Conservation (phyloP, 495 filamentous ascomycete genomes). For the Xylaria cubensis region DNA sequence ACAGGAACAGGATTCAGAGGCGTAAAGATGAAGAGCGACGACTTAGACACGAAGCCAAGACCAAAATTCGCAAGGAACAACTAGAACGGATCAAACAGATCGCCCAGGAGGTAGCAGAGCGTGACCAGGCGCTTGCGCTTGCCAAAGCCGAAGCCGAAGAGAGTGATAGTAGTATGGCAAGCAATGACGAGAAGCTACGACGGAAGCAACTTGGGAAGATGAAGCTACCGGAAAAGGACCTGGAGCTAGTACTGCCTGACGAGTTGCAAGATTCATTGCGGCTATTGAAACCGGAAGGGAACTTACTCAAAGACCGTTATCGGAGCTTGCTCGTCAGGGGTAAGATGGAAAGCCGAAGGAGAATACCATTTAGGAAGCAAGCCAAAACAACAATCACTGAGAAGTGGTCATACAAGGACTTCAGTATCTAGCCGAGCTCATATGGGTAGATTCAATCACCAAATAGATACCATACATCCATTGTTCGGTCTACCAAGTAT, state of each 20-base stretch:
- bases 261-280: conserved; percentile 92
- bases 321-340: conserved; percentile 85
- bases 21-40: conserved; percentile 84
- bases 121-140: conserved; percentile 45
- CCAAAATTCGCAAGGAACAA: conserved; percentile 74
- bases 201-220: conserved; percentile 78
- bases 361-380: conserved; percentile 79
- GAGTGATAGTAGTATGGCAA: conserved; percentile 51
- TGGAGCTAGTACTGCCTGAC: conserved; percentile 91
- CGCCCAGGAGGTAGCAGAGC: conserved; percentile 64
- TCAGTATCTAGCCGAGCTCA: conserved; percentile 51
- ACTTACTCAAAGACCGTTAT: conserved; percentile 89
- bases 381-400: conserved; percentile 79
- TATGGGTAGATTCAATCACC: background rate
- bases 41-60: conserved; percentile 71
- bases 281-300: conserved; percentile 90
- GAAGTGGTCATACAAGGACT: conserved; percentile 98
- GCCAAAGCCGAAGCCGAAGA: conserved; percentile 49
- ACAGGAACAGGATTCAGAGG: conserved; percentile 85
- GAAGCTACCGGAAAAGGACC: conserved; percentile 75
- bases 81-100: conserved; percentile 69
- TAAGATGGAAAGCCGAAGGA: conserved; percentile 82
- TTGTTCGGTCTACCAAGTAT: background rate
- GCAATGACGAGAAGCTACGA: conserved; percentile 70
- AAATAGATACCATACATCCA: background rate